These are phyloP conservation scores for Cladorrhinum sp. DNA, from an alignment of 2,329 filamentous ascomycete species.

Conservation along the genomic window DNA sequence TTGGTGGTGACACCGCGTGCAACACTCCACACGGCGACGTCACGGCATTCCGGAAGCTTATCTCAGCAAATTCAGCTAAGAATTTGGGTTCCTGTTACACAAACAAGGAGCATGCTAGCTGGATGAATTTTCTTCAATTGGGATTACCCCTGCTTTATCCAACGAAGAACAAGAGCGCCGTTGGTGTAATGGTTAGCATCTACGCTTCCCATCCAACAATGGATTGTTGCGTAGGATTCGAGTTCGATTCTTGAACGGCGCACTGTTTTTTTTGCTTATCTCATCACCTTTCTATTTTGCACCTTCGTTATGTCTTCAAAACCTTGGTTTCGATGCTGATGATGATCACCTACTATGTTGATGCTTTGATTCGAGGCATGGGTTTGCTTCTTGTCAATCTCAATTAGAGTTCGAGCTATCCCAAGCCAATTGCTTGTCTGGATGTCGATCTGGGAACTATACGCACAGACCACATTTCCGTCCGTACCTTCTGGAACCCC, in stretches of 20 bases:
- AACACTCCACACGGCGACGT: neutral
- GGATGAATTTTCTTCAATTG: neutral
- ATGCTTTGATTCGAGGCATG: too few relatives aligned
- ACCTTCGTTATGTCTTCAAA: too few relatives aligned
- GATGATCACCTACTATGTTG: too few relatives aligned
- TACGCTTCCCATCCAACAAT: conserved; percentile 17
- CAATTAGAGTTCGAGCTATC: too few relatives aligned
- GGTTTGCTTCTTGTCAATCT: neutral
- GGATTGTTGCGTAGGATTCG: conserved; percentile 19
- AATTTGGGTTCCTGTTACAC: neutral
- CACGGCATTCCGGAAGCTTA: neutral
- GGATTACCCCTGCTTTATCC: neutral
- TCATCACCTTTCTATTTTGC: too few relatives aligned
- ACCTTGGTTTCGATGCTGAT: too few relatives aligned
- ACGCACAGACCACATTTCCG: neutral
- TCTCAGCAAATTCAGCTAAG: neutral
- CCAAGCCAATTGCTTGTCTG: neutral
- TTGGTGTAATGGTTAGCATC: conserved; percentile 24
- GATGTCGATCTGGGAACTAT: neutral
- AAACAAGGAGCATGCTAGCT: neutral
- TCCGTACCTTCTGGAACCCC: neutral
- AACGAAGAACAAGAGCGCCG: conserved; percentile 6
- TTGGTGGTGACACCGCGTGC: neutral
- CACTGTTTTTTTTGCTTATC: conserved; percentile 1
- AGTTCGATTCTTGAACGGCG: conserved; percentile 23